A percentile compares a stretch with the other conserved stretches of the same genome.
Conservation (phyloP, 169 alveolate genomes). For the Babesia gibsoni region DNA sequence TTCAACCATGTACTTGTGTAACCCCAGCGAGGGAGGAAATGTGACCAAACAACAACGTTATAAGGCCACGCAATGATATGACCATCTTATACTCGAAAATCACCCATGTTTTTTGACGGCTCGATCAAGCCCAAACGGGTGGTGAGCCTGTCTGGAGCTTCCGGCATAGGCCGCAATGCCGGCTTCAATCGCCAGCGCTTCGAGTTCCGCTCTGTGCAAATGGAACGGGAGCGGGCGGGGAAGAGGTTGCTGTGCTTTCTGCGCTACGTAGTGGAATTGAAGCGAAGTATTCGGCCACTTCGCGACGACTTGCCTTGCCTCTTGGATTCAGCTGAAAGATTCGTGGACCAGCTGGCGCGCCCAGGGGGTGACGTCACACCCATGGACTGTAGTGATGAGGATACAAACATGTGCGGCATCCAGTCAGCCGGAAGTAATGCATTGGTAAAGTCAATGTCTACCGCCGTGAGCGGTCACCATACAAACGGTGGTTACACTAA, state of each 20-base stretch:
- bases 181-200: neutral
- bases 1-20: too few relatives aligned
- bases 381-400: neutral
- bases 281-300: neutral
- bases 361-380: too few relatives aligned
- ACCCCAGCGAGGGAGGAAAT: too few relatives aligned
- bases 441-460: too few relatives aligned
- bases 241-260: neutral
- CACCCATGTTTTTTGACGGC: slow-evolving; percentile 50
- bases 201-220: neutral
- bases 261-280: neutral
- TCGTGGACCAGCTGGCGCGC: neutral
- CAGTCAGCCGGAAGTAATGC: neutral
- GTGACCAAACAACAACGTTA: too few relatives aligned
- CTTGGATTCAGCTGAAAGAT: neutral
- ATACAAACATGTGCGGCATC: neutral
- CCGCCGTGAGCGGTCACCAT: too few relatives aligned
- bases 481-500: too few relatives aligned
- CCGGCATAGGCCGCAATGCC: slow-evolving; percentile 3
- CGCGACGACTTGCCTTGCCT: neutral
- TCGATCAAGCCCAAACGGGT: slow-evolving; percentile 47
- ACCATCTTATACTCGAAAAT: too few relatives aligned
- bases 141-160: slow-evolving; percentile 63
- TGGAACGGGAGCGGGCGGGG: slow-evolving; percentile 12
- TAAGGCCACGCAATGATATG: too few relatives aligned